Evolutionary conservation across 495 filamentous ascomycete species (phyloP), one percentile per base, ranked within the genome.

Genomic region (Lasiosphaeria ovina): DNA sequence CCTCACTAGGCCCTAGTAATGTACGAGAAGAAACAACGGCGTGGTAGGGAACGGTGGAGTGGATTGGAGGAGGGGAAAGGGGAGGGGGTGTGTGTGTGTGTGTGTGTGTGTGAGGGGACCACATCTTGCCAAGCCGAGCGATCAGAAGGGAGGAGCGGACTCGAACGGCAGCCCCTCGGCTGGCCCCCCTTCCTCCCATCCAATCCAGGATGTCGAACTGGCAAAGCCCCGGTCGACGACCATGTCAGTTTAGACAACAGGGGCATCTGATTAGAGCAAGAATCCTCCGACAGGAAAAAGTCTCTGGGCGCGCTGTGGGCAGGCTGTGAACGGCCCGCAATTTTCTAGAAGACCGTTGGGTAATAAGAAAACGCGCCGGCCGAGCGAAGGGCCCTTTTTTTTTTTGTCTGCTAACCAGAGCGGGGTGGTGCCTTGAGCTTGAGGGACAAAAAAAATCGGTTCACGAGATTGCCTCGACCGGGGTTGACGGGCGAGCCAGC

Each of bases 341-440:
- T 73, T 76, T 78, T 76, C 66, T 70, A 78, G 69, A 77, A 74
- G 69, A 74, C 73, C 77, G 75, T 76, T 77, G 74, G 76, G 68
- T 61, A 74, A 71, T 48, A 71, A 24, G 24, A 24, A 24, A 76
- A 73, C 68, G 66, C 74, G 67, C 69, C 24, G 24, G 24, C 24
- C 71, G 72, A 76, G 2, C 60, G 66, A 72, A 64, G 59, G 60
- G 63, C 65, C 62, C 51, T 56, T 59, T 24, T 24, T 24, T 24
- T 24, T 24, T 24, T 24, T 24, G 24, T 24, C 24, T 24, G 24
- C 57, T 53, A 65, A 60, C 66, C 57, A 74, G 68, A 75, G 68
- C 59, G 72, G 69, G 68, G 73, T 72, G 65, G 73, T 66, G 70
- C 71, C 63, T 54, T 33, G 61, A 24, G 34, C 48, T 51, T 48